phyloP scores from a whole-genome alignment of 192 early-diverging fungal species.

The Backusella australiensis region DNA sequence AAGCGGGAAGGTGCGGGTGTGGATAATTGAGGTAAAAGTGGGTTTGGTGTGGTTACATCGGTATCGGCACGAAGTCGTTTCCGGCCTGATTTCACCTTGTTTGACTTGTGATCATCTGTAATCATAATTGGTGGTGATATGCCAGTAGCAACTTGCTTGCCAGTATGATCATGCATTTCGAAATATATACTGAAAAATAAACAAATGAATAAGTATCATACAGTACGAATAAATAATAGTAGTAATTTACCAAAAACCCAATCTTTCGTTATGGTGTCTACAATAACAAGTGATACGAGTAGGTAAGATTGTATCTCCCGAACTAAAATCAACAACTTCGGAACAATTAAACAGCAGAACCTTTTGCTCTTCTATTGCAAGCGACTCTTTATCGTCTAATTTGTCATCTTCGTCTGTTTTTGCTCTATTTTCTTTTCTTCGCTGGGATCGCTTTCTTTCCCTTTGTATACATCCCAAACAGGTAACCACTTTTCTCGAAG shows the following conservation, averaged over 20 bases:
- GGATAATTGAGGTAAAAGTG: neutral
- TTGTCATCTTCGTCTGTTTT: constrained; percentile 16
- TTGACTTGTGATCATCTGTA: constrained; percentile 97
- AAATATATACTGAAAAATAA: constrained; percentile 64
- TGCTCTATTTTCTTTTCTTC: constrained; percentile 52
- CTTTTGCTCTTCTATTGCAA: constrained; percentile 73
- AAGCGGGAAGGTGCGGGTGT: neutral
- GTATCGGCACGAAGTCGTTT: constrained; percentile 31
- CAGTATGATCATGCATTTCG: constrained; percentile 68
- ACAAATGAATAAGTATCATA: neutral
- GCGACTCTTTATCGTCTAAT: constrained; percentile 55
- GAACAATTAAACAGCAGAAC: constrained; percentile 90
- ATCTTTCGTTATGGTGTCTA: constrained; percentile 91
- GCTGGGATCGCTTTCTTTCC: constrained; percentile 72
- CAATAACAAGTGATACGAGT: constrained; percentile 98
- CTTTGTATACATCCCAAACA: constrained; percentile 83
- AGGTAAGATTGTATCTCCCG: constrained; percentile 87
- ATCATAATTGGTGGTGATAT: constrained; percentile 95
- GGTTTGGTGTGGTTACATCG: neutral
- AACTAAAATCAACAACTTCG: constrained; percentile 83
- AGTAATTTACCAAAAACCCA: constrained; percentile 71
- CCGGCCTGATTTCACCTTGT: constrained; percentile 49
- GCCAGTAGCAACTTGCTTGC: constrained; percentile 72
- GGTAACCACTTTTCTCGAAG: constrained; percentile 70
- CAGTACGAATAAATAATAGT: neutral